Evolutionary conservation across 1,139 yeast genomes (phyloP), one percentile per base, ranked within the genome.

Genomic region (Lodderomyces orthopsilosis): DNA sequence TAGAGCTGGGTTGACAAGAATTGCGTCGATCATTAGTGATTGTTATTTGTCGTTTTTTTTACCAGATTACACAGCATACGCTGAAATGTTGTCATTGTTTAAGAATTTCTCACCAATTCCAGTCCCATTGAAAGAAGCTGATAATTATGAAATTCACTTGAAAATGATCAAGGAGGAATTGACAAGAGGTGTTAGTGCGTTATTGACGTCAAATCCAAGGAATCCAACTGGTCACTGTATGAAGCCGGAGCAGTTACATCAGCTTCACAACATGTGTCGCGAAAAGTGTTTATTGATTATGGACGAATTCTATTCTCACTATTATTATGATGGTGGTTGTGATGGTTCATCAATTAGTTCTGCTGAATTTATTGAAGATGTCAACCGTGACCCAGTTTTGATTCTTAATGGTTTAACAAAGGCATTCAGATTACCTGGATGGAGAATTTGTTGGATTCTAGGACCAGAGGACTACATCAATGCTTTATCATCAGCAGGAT

Each of bases 11-110:
- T 64, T 81, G 50, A 81, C 83, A 19, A 71, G 87, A 59, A 81
- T 81, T 51, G 87, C 87, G 21, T 79, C 85, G 10, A 79, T 81
- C 49, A 71, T 81, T 46, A 69, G 77, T 45, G 85, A 81, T 58
- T 72, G 85, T 54, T 81, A 81, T 56, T 62, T 81, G 45, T 76
- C 83, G 15, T 81, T 80, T 59, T 81, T 81, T 59, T 67, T 81
- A 52, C 87, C 87, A 4, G 87, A 81, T 58, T 81, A 81, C 56
- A 81, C 87, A 21, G 87, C 87, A 3, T 81, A 81, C 55, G 83
- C 87, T n/a, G 87, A 81, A 59, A 81, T 81, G 85, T 66, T 81
- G 54, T 77, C 85, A 12, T 68, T 80, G 43, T 81, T 81, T 65
- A 81, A 81, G 65, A 81, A 81, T 59, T 81, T 81, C 57, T 77